phyloP scores from a whole-genome alignment of 2,329 filamentous ascomycete species.

The Penicillium sp. region DNA sequence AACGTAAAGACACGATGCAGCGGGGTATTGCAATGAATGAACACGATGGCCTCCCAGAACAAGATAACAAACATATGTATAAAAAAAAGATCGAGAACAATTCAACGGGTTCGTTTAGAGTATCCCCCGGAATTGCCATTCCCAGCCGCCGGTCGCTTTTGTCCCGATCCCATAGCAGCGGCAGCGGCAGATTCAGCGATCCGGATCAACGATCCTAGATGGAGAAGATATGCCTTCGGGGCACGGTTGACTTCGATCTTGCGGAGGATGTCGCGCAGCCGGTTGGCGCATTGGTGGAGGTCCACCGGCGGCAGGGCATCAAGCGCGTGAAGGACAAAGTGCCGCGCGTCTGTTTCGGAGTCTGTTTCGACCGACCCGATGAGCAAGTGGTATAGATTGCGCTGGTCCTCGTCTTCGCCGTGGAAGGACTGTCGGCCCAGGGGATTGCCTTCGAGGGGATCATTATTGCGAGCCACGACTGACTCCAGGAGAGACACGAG shows the following conservation, averaged over 20 bases:
- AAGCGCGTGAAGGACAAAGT: slow-evolving; percentile 44
- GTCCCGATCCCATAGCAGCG: slow-evolving; percentile 20
- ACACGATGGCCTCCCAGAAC: slow-evolving; percentile 22
- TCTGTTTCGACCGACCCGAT: slow-evolving; percentile 37
- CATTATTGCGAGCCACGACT: slow-evolving; percentile 40
- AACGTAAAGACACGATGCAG: slow-evolving; percentile 18
- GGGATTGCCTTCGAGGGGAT: slow-evolving; percentile 38
- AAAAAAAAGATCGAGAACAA: slow-evolving; percentile 5
- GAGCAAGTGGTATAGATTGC: slow-evolving; percentile 45
- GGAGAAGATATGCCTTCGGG: slow-evolving; percentile 37
- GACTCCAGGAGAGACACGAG: slow-evolving; percentile 42
- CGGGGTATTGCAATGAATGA: slow-evolving; percentile 29
- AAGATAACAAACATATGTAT: slow-evolving; percentile 12
- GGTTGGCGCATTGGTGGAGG: slow-evolving; percentile 32
- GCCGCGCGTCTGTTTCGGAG: slow-evolving; percentile 26
- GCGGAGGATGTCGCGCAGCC: slow-evolving; percentile 33
- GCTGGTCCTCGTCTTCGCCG: slow-evolving; percentile 43
- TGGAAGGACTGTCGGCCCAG: slow-evolving; percentile 36
- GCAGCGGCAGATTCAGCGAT: slow-evolving; percentile 26
- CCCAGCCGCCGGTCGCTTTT: slow-evolving; percentile 36
- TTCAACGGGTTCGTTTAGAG: slow-evolving; percentile 37
- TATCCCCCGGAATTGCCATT: slow-evolving; percentile 29
- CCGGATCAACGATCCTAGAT: slow-evolving; percentile 34
- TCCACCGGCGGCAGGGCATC: slow-evolving; percentile 33
- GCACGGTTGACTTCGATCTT: slow-evolving; percentile 49